phyloP scores from a whole-genome alignment of 768 basidiomycete genomes.

The Boletus vinaceobasis region DNA sequence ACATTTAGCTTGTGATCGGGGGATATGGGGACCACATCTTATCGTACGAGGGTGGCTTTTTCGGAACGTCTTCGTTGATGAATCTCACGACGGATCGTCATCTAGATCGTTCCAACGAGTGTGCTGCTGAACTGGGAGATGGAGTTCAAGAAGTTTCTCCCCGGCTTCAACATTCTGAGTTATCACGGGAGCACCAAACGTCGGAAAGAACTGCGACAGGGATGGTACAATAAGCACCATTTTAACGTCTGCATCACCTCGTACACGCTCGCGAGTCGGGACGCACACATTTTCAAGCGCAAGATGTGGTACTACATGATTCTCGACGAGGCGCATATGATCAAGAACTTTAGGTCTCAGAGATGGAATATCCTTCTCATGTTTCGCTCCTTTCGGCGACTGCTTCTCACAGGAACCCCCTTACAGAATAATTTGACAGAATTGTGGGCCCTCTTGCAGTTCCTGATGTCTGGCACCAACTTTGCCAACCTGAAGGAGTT shows the following conservation, averaged over 20 bases:
- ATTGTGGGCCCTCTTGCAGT: slow-evolving; percentile 92
- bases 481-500: slow-evolving; percentile 94
- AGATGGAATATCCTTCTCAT: slow-evolving; percentile 89
- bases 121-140: slow-evolving; percentile 95
- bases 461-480: slow-evolving; percentile 83
- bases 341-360: slow-evolving; percentile 95
- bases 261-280: slow-evolving; percentile 88
- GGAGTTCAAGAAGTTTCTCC: slow-evolving; percentile 96
- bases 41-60: slow-evolving; percentile 49
- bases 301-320: slow-evolving; percentile 97
- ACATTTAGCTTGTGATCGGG: slow-evolving; percentile 85
- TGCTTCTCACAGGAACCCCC: slow-evolving; percentile 93
- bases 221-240: slow-evolving; percentile 84
- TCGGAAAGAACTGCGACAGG: slow-evolving; percentile 83
- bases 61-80: neutral
- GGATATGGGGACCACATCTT: slow-evolving; percentile 91
- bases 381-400: slow-evolving; percentile 81
- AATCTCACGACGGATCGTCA: neutral
- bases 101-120: slow-evolving; percentile 82
- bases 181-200: slow-evolving; percentile 91
- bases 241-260: slow-evolving; percentile 97
- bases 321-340: slow-evolving; percentile 95
- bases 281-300: slow-evolving; percentile 87
- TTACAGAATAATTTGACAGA: slow-evolving; percentile 96
- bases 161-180: slow-evolving; percentile 80